Evolutionary conservation across 441 rosid genomes (phyloP), one percentile per base, ranked within the genome.

Genomic region (Hura crepitans): DNA sequence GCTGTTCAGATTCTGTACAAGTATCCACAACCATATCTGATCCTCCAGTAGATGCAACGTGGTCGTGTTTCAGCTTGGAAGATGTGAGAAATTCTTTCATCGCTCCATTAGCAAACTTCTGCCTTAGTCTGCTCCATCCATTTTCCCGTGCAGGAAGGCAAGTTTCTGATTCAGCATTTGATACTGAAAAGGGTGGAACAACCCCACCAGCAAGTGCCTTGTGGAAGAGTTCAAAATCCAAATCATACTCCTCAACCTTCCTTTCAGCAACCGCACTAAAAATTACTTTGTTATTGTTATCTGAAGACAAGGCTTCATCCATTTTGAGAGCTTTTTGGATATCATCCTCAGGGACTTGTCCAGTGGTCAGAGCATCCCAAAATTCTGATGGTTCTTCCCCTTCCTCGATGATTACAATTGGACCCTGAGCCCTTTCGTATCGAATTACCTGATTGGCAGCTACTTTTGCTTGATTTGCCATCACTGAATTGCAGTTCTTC

Each of bases 361-460:
- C 75, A 59, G 56, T 70, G 9, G 80, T 74, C 71, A 89, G 69
- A 67, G 91, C 87, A 79, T 82, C 82, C 96, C 96, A 89, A 76
- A 87, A 87, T 27, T 78, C 85, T n/a, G 54, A 37, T 14, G 87
- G 81, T 78, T 89, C 96, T 60, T 86, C 85, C 35, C 92, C 89
- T 78, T 89, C 96, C 67, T 69, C 77, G 18, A 85, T 75, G 63
- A 65, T 71, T 72, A 72, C 18, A 46, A 80, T 30, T 4, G 90
- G 89, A 63, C 92, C 91, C 62, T 75, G 76, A 0, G 88, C 92
- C 60, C 81, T 77, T 72, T 89, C 96, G 53, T 89, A 87, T 13
- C 84, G 81, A 57, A 89, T 66, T 42, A 89, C 85, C 86, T 89
- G 96, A 78, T 73, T 79, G n/a, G 89, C 96, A 61, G 92, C 88